Base-by-base conservation (phyloP, 768 basidiomycete genomes). In the Harrya chromipes region DNA sequence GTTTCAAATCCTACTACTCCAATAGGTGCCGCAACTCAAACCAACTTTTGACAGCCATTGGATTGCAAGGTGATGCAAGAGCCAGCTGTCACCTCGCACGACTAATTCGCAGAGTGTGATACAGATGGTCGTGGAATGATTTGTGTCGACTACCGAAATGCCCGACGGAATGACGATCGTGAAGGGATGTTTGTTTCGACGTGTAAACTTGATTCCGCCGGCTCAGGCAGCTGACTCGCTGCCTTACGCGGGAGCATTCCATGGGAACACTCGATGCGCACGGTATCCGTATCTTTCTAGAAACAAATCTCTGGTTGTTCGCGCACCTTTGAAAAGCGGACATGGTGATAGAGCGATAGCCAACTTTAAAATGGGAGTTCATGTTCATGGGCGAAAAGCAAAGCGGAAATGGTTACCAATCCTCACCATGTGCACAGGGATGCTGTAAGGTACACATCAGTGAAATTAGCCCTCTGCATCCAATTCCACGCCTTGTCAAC, bases 391-490 rank as follows among this genome's bases (percentile, higher is more conserved):
- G 14, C n/a, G 35, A 43, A 16, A 39, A 14, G 21, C 31, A 39
- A 43, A 52, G 34, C 4, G 21, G 52, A 54, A 54, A 29, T 19
- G n/a, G 19, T 40, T 38, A 46, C 43, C 31, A 21, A 33, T 20
- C 39, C 29, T 24, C 19, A 42, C 24, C 52, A 34, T 45, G 52
- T 40, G 42, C 13, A 44, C 52, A 40, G 38, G 49, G 36, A 23
- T n/a, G 19, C 19, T 37, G 21, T 6, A 24, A 50, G 31, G 33
- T 24, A 45, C 14, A 21, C 23, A 35, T 34, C 38, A 24, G 20
- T 31, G 13, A 34, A 40, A 35, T 21, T 26, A 34, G 40, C 38
- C 19, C 24, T n/a, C n/a, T 16, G 31, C n/a, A 23, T 45, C 26
- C 20, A 29, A 10, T 39, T 46, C 31, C 37, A 38, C n/a, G 8